Evolutionary conservation across 2,329 filamentous ascomycete genomes (phyloP), one percentile per base, ranked within the genome.

Genomic region (Verticillium albo-atrum): DNA sequence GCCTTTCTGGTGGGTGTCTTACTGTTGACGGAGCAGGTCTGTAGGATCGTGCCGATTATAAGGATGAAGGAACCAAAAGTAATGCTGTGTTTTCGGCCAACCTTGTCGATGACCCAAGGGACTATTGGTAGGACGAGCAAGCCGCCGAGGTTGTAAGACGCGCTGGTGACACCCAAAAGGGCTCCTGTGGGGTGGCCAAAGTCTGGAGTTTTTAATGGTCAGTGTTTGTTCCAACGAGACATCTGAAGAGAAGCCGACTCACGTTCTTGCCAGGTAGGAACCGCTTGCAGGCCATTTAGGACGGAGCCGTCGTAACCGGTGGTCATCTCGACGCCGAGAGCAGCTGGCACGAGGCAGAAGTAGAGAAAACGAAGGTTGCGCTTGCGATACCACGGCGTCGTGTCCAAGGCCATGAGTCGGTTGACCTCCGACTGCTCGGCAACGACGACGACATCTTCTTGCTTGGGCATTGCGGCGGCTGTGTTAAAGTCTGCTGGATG

Each of bases 111-210:
- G 1, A 73, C 65, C 53, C 63, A 68, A 1, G 71, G 69, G 0
- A 69, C 71, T 63, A 74, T 51, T 68, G 55, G 55, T 15, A 57
- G 37, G 26, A 32, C 37, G 9, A 67, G n/a, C 71, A 74, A 20
- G 10, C 74, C 76, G 56, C 80, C 81, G 25, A 82, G 71, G n/a
- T 77, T 74, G 72, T 80, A 78, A 58, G 81, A 80, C n/a, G 76
- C 76, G 57, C 67, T 71, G 62, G 73, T 66, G 6, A 72, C 64
- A 0, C 70, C 70, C 6, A 72, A 66, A 4, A 69, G 66, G 5
- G 70, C 65, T 1, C 72, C 69, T 2, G 64, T 61, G 1, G 74
- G 74, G 54, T 70, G 68, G 30, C 68, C 63, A 23, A 76, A 75
- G 56, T 71, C 53, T 54, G 53, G 7, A 32, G 30, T 32, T 32